Evolutionary conservation across 1,284 basidiomycete genomes (phyloP).

Genomic region (Termitomyces sp.): DNA sequence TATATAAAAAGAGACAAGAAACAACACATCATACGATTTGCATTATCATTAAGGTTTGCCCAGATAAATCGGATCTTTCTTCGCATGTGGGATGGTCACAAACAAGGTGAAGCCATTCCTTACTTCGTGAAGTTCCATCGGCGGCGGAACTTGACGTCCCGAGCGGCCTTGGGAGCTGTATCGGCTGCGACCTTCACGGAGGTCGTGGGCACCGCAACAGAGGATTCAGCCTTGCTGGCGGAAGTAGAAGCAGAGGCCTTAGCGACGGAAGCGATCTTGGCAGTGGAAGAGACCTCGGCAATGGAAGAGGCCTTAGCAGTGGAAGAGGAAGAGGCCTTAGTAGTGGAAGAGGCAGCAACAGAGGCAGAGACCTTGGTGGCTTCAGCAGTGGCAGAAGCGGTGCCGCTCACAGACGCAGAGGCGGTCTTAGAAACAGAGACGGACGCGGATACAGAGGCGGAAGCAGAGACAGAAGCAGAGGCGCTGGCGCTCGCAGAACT

Average conservation of each 20-base stretch:
- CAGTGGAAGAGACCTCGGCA: slow-evolving; percentile 1
- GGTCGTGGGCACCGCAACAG: slow-evolving; percentile 1
- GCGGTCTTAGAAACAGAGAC: not conserved
- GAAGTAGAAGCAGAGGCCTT: slow-evolving; percentile 2
- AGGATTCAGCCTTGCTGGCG: not conserved
- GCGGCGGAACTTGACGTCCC: not conserved
- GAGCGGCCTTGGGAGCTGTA: not conserved
- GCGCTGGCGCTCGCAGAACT: slow-evolving; percentile 9
- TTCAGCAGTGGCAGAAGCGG: not conserved
- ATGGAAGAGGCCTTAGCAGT: not conserved
- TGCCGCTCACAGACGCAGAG: not conserved
- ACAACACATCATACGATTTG: slow-evolving; percentile 8
- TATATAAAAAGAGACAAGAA: not conserved
- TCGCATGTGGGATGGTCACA: not conserved
- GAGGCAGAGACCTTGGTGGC: not conserved
- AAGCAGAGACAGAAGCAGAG: slow-evolving; percentile 5
- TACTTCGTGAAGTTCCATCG: not conserved
- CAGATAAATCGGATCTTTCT: not conserved
- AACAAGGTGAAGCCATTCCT: not conserved
- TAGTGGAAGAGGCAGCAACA: not conserved
- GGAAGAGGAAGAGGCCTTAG: not conserved
- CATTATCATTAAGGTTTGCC: not conserved
- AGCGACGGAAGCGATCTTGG: not conserved
- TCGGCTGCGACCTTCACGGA: slow-evolving; percentile 4
- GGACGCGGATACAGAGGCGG: slow-evolving; percentile 3